Evolutionary conservation across 2,329 filamentous ascomycete species (phyloP), one percentile per base, ranked within the genome.

Genomic region (Chrysoporthe puriensis): DNA sequence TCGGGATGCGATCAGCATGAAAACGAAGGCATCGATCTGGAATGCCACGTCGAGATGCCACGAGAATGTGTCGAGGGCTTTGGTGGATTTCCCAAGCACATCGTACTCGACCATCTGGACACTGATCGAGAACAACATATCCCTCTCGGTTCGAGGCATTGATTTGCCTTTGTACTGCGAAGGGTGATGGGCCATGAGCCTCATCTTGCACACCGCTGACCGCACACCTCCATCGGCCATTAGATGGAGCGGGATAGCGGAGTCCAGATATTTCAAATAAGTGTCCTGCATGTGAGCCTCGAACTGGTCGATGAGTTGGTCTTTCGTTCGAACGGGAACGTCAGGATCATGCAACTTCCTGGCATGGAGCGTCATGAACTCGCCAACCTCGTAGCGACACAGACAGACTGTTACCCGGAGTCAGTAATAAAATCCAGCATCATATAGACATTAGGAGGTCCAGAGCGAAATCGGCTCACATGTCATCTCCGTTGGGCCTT

Each of bases 321-420:
- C 56, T 44, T 72, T 73, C 8, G 69, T 68, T 8, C 69, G 64
- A 32, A 71, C 56, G 9, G 71, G 61, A 9, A 72, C 62, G 9
- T 40, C 42, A 6, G 69, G 69, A 54, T 72, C 84, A 68, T 84
- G 80, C 14, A 86, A 78, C 66, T 85, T 77, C 48, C 78, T 79
- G 0, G 73, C 59, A 40, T 75, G 76, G 61, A 79, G 73, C 16
- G 80, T 77, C 44, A 82, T 68, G 42, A 78, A 79, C 43, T 83
- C 76, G 9, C 74, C 77, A 11, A 84, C 63, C 63, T 81, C 78
- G 67, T 79, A 78, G 16, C 81, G 78, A 9, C 82, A 73, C 7
- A 82, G 76, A n/a, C 74, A 77, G 64, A 84, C 66, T 70, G 26
- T 13, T 18, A 7, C 26, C 18, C 32, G 18, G 8, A 1, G 11